phyloP scores from a whole-genome alignment of 306 rosid genomes.

The Sophora flavescens region DNA sequence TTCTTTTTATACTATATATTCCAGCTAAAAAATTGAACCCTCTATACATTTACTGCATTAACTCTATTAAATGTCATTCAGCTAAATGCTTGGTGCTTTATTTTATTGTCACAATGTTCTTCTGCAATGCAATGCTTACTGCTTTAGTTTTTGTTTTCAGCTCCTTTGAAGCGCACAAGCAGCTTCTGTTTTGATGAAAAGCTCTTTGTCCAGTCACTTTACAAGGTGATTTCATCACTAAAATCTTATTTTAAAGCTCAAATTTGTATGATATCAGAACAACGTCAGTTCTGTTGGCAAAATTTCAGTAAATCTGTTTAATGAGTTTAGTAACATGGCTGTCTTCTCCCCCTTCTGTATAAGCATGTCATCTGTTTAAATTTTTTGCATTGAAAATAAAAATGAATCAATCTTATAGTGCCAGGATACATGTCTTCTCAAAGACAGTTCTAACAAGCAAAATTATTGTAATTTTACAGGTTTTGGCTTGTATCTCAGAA shows the following conservation, averaged over 20 bases:
- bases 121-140: conserved; percentile 20
- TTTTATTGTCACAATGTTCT: neutral
- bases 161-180: conserved; percentile 54
- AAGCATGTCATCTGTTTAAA: conserved; percentile 3
- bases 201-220: conserved; percentile 68
- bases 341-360: neutral
- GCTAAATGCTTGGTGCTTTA: neutral
- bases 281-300: conserved; percentile 5
- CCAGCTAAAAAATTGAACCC: neutral
- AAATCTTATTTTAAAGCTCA: neutral
- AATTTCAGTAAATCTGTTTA: neutral
- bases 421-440: neutral
- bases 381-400: conserved; percentile 2
- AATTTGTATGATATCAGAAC: neutral
- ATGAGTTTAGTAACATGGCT: neutral
- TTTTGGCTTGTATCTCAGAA: conserved; percentile 71
- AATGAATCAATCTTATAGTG: neutral
- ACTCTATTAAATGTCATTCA: neutral
- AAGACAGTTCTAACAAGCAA: conserved; percentile 34
- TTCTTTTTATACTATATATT: neutral
- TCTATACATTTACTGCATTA: neutral
- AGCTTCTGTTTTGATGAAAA: conserved; percentile 77
- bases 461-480: conserved; percentile 53
- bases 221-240: conserved; percentile 60
- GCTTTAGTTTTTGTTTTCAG: conserved; percentile 50